These are phyloP conservation scores for Fraxinus cuspidata DNA, from an alignment of 257 asterid species.

Conservation along the genomic window DNA sequence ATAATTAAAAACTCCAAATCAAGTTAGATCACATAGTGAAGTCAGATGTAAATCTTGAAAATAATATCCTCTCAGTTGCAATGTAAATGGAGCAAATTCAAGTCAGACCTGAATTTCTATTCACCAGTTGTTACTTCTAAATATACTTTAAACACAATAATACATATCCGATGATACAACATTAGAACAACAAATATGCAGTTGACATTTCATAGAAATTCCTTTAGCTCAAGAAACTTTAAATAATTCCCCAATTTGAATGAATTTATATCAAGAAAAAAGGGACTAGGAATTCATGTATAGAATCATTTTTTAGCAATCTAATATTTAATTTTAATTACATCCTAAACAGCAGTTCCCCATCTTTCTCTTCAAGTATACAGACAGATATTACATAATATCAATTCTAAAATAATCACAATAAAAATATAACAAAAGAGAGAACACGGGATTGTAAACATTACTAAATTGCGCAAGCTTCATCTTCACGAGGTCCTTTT, in stretches of 20 bases:
- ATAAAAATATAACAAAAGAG: background rate
- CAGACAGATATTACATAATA: background rate
- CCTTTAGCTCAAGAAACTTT: background rate
- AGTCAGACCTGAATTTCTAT: background rate
- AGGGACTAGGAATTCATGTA: background rate
- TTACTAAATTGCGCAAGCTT: background rate
- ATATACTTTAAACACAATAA: background rate
- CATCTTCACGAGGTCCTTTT: constrained; percentile 42
- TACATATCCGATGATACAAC: background rate
- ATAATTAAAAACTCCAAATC: background rate
- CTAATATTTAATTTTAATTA: background rate
- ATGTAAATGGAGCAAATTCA: background rate
- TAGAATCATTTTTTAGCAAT: background rate
- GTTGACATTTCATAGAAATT: background rate
- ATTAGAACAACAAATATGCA: background rate
- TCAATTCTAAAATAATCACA: background rate
- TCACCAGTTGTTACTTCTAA: background rate
- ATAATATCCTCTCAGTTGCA: background rate
- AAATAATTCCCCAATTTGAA: background rate
- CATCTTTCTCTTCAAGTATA: background rate
- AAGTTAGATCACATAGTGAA: background rate
- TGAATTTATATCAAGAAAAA: background rate
- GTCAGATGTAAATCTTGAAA: background rate
- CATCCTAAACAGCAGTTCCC: background rate
- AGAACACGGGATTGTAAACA: background rate